Base-by-base conservation (phyloP, 2,329 filamentous ascomycete species). In the Dactylellina drechsleri region DNA sequence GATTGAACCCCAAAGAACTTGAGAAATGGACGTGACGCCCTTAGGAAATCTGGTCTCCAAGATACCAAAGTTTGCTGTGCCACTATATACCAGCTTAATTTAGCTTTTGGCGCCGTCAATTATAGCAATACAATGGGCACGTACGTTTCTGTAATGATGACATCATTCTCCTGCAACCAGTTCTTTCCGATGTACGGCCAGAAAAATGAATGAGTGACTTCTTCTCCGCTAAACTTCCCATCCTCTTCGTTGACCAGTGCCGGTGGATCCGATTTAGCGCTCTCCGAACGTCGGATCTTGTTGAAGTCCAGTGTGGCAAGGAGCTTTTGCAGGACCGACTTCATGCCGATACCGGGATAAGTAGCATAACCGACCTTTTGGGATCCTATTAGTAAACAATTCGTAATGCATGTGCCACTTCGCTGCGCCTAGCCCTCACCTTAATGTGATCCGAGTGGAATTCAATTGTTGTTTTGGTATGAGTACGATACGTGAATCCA, bases 31-130 rank as follows among this genome's bases (percentile, higher is more conserved):
- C 6, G 87, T 92, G n/a, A 93, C 91, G n/a, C 87, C 86, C 1
- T 84, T 81, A 0, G 92, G 92, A 83, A 96, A 95, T 49, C 87
- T 87, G 3, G 92, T 93, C 70, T 93, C 91, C 88, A 91, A 92
- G 79, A 95, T 91, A 66, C 93, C 93, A 81, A 96, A 94, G 83
- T 93, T 94, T 70, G 92, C 85, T 0, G 93, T 97, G 45, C 92
- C 93, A 1, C 77, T 78, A 50, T 78, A 50, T 54, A 18, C 16
- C 16, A 23, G 8, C 36, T 23, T 47, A 43, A 43, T 41, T 28
- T 41, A 36, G 4, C 12, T 58, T 16, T 58, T 26, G 28, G 20
- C 36, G 13, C 23, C 2, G 8, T n/a, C 5, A 16, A 20, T 53
- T 57, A 36, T 7, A 8, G 31, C 5, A 7, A 36, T 7, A 7